Conservation (phyloP, 2,329 filamentous ascomycete genomes). For the Fusarium mundagurra region DNA sequence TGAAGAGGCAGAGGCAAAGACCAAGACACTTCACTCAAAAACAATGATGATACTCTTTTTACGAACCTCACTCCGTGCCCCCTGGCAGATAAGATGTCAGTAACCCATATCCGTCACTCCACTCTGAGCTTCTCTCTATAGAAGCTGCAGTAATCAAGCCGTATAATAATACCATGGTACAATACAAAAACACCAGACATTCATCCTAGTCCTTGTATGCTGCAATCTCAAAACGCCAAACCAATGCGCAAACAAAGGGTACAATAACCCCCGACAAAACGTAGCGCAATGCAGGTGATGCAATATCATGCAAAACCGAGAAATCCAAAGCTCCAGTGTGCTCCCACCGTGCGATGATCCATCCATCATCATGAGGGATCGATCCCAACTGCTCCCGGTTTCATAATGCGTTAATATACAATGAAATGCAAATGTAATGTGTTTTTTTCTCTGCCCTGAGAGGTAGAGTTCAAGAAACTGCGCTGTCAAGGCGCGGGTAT, state of each 20-base stretch:
- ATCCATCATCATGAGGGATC: conserved; percentile 31
- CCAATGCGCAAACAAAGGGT: conserved; percentile 20
- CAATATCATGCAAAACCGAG: conserved; percentile 30
- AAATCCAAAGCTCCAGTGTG: conserved; percentile 38
- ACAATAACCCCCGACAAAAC: conserved; percentile 5
- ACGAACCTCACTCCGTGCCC: conserved; percentile 37
- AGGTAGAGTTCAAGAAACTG: conserved; percentile 29
- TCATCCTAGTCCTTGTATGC: conserved; percentile 30
- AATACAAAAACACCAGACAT: conserved; percentile 34
- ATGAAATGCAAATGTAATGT: conserved; percentile 24
- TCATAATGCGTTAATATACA: conserved; percentile 45
- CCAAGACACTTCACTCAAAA: conserved; percentile 21
- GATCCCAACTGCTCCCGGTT: conserved; percentile 26
- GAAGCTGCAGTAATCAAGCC: conserved; percentile 20
- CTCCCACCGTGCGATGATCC: conserved; percentile 34
- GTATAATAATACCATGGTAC: conserved; percentile 30
- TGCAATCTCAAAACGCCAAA: conserved; percentile 36
- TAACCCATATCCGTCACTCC: conserved; percentile 17
- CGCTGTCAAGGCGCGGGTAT: conserved; percentile 44
- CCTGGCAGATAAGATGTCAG: conserved; percentile 18
- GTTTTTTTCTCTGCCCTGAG: conserved; percentile 13
- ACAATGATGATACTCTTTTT: conserved; percentile 34
- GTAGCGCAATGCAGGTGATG: conserved; percentile 30
- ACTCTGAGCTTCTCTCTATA: conserved; percentile 27
- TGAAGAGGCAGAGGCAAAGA: neutral